Conservation (phyloP, 2,329 filamentous ascomycete genomes). For the Penicillium nordicum region DNA sequence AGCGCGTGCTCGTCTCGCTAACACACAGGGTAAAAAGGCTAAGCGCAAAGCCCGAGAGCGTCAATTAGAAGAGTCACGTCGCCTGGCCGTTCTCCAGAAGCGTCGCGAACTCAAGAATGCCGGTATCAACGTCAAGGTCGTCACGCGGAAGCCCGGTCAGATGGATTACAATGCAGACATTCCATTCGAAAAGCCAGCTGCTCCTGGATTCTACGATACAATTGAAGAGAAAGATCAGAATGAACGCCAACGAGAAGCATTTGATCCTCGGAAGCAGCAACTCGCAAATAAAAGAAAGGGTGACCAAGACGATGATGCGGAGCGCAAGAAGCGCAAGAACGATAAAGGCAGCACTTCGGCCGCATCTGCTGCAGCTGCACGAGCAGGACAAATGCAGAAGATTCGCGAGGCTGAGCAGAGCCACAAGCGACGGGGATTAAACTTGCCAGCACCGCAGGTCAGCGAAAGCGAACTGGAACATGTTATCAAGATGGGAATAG, state of each 20-base stretch:
- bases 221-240: conserved; percentile 75
- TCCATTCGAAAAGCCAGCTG: conserved; percentile 90
- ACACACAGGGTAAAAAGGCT: conserved; percentile 98
- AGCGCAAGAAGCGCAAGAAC: conserved; percentile 79
- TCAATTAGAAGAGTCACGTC: conserved; percentile 89
- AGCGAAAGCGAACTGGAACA: conserved; percentile 90
- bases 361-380: conserved; percentile 80
- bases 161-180: conserved; percentile 99
- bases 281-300: conserved; percentile 90
- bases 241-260: conserved; percentile 76
- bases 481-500: conserved; percentile 97
- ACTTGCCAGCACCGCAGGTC: conserved; percentile 84
- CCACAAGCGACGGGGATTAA: conserved; percentile 82
- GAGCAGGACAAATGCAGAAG: conserved; percentile 90
- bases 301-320: conserved; percentile 76
- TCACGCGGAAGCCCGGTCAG: conserved; percentile 85
- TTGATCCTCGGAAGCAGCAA: conserved; percentile 90
- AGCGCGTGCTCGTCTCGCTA: conserved; percentile 90
- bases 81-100: conserved; percentile 88
- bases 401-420: conserved; percentile 95
- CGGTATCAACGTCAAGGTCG: conserved; percentile 96
- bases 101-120: conserved; percentile 94
- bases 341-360: conserved; percentile 78
- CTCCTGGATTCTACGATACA: conserved; percentile 90
- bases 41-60: conserved; percentile 95